Evolutionary conservation across 768 basidiomycete species (phyloP), one percentile per base, ranked within the genome.

Genomic region (Lanmaoa rubissima): DNA sequence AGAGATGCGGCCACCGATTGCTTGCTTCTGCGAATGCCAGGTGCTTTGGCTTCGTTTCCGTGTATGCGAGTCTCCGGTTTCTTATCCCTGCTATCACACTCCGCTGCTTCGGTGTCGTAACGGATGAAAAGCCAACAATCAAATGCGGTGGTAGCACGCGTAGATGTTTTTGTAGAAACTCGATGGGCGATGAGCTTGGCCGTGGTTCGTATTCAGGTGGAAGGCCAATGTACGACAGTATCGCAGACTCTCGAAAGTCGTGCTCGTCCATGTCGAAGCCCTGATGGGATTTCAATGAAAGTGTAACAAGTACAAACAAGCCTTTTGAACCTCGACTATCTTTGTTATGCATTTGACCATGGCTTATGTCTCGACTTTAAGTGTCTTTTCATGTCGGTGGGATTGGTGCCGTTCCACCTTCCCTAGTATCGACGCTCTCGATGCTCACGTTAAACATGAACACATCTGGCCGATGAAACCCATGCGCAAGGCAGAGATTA

Each of bases 51-150:
- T 75, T 73, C 16, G 77, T 79, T 42, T 76, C 76, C 21, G 77
- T 75, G 71, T 86, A 92, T 62, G 79, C 81, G 21, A 88, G 75
- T 10, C 91, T 81, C 47, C 91, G 77, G 69, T 93, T 94, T 38
- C 90, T 80, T 53, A 94, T 86, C 19, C 73, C 68, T 12, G 85
- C 73, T 49, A 94, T 77, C 10, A 67, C 70, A 4, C 86, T 84
- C 54, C 91, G 82, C 57, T 90, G 77, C 56, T 80, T 88, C 4
- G 91, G 86, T 1, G 76, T 78, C 32, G 79, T 77, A 26, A 72
- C 50, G 3, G 67, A 54, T 5, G 79, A 75, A 66, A 83, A 83
- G 19, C 62, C 65, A 11, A 47, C 53, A 11, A 83, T 74, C 31
- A 90, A 66, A 64, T 90, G 79, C 5, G 84, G 84, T n/a, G 90